Evolutionary conservation across 805 yeast species (phyloP).

Genomic region (Schwanniomyces polymorphus): DNA sequence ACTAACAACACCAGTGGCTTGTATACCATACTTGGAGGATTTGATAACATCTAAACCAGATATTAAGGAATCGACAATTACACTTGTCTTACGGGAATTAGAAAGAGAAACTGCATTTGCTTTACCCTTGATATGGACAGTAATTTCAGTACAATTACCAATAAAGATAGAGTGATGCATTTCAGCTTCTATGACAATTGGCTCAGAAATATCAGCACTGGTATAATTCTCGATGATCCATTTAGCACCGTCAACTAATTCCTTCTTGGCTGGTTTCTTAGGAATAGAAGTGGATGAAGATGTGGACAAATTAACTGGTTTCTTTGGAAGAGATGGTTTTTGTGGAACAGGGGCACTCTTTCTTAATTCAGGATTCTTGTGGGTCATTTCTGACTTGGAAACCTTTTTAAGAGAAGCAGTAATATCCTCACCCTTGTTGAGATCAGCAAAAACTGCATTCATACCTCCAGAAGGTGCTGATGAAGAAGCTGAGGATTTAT

Average conservation of each 20-base stretch:
- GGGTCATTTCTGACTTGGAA: constrained; percentile 91
- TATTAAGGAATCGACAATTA: constrained; percentile 81
- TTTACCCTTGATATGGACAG: constrained; percentile 86
- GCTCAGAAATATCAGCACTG: constrained; percentile 45
- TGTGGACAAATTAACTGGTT: constrained; percentile 61
- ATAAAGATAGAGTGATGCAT: constrained; percentile 88
- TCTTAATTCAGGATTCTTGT: constrained; percentile 84
- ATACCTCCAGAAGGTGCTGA: constrained; percentile 51
- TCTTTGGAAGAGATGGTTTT: constrained; percentile 80
- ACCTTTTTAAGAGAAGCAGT: constrained; percentile 89
- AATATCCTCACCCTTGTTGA: constrained; percentile 81
- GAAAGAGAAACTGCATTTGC: constrained; percentile 84
- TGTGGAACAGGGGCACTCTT: constrained; percentile 45
- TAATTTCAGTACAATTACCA: constrained; percentile 71
- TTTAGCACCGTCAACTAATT: constrained; percentile 74
- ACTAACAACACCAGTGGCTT: constrained; percentile 79
- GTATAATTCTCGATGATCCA: constrained; percentile 87
- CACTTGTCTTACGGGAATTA: constrained; percentile 68
- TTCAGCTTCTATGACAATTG: constrained; percentile 71
- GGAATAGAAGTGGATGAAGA: constrained; percentile 45
- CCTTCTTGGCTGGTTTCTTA: constrained; percentile 49
- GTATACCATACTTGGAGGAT: constrained; percentile 77
- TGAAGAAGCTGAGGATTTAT: constrained; percentile 4
- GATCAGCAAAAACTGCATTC: constrained; percentile 87
- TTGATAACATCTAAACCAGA: constrained; percentile 89